Evolutionary conservation across 2,329 filamentous ascomycete species (phyloP).

Genomic region (Dactylellina haptotyla): DNA sequence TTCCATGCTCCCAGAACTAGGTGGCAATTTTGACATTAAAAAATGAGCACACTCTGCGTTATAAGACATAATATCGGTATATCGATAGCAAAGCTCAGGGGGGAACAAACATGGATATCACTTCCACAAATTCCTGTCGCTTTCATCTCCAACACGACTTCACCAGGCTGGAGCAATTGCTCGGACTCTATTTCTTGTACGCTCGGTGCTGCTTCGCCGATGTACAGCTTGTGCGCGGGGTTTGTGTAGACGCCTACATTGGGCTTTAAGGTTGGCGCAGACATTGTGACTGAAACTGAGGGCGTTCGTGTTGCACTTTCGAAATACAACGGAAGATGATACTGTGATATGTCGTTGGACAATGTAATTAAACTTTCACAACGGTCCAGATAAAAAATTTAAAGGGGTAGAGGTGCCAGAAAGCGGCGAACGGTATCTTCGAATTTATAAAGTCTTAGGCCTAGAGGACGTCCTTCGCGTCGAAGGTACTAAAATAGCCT

Average conservation of each 20-base stretch:
- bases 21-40: constrained; percentile 3
- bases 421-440: too few species aligned
- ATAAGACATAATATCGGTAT: background rate
- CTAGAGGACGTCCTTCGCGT: background rate
- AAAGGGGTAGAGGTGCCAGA: background rate
- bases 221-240: constrained; percentile 89
- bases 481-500: background rate
- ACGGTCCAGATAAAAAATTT: too few species aligned
- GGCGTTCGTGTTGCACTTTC: constrained; percentile 21
- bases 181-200: constrained; percentile 77
- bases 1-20: constrained; percentile 98
- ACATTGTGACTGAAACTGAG: constrained; percentile 2
- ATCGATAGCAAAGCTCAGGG: background rate
- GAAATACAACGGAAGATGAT: constrained; percentile 23
- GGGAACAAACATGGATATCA: constrained; percentile 57
- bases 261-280: constrained; percentile 70
- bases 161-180: constrained; percentile 62
- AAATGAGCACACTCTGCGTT: background rate
- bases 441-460: background rate
- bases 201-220: constrained; percentile 79
- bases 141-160: constrained; percentile 85
- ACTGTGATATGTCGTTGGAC: background rate
- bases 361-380: too few species aligned
- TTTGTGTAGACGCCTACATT: constrained; percentile 98
- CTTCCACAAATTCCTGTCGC: constrained; percentile 97